Percentiles rank a stretch among this genome's conserved stretches.
Conservation (phyloP, 2,329 filamentous ascomycete genomes). For the Zymoseptoria tritici region DNA sequence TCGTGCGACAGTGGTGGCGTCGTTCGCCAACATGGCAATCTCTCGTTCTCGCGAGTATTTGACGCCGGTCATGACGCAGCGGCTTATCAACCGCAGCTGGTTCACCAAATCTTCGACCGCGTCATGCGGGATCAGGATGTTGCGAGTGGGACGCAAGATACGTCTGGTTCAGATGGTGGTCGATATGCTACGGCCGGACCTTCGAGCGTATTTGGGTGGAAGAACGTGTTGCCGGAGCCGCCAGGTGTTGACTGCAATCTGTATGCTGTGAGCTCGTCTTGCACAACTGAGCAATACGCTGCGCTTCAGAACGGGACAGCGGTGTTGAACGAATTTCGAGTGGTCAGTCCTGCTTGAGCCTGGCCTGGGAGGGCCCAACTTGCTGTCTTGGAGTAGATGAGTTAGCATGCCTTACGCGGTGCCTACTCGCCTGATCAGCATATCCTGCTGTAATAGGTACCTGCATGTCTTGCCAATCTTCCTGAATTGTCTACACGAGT, state of each 20-base stretch:
- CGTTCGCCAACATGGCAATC: slow-evolving; percentile 28
- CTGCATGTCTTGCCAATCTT: no score
- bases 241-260: slow-evolving; percentile 40
- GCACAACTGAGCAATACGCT: slow-evolving; percentile 38
- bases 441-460: no score
- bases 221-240: slow-evolving; percentile 36
- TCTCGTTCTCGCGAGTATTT: slow-evolving; percentile 31
- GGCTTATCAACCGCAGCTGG: slow-evolving; percentile 47
- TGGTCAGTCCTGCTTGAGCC: slow-evolving; percentile 15
- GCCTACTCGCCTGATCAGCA: no score
- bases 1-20: slow-evolving; percentile 23
- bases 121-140: slow-evolving; percentile 46
- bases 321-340: slow-evolving; percentile 40
- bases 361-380: no score
- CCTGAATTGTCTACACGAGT: no score
- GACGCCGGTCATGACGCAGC: slow-evolving; percentile 26
- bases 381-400: no score
- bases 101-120: slow-evolving; percentile 49
- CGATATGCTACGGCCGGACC: slow-evolving; percentile 35
- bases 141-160: slow-evolving; percentile 44
- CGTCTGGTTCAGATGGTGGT: slow-evolving; percentile 30
- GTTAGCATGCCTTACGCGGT: no score
- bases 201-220: slow-evolving; percentile 36
- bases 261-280: slow-evolving; percentile 32
- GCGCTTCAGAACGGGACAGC: slow-evolving; percentile 40